Conservation (phyloP, 2,329 filamentous ascomycete genomes). For the Xylaria digitata region DNA sequence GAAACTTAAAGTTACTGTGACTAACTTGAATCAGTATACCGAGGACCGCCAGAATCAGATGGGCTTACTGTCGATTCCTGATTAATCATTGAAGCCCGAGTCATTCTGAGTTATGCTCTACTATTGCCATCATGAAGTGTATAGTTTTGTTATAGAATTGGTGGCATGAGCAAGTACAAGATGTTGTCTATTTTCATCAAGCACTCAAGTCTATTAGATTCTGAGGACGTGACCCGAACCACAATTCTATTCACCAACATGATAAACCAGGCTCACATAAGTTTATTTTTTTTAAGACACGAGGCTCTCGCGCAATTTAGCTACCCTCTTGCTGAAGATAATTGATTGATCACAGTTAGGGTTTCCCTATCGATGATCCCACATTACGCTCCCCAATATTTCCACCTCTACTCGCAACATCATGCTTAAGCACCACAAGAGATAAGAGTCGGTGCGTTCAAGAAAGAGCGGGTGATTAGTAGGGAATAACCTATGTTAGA, state of each 20-base stretch:
- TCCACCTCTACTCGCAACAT: conserved; percentile 5
- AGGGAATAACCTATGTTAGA: neutral
- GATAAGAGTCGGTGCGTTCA: neutral
- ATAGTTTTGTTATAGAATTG: neutral
- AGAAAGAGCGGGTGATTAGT: neutral
- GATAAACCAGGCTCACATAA: neutral
- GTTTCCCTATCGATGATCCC: neutral
- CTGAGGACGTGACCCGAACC: neutral
- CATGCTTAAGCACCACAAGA: neutral
- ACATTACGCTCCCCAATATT: neutral
- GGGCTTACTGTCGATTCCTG: conserved; percentile 43
- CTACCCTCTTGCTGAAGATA: neutral
- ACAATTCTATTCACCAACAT: neutral
- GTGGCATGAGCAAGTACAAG: neutral
- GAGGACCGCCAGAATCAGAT: conserved; percentile 49
- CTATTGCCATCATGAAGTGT: neutral
- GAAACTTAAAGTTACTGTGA: neutral
- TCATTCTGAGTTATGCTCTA: neutral
- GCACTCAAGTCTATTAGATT: neutral
- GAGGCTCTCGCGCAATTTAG: neutral
- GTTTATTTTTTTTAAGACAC: neutral
- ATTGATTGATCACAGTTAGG: conserved; percentile 3
- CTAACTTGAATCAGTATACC: conserved; percentile 43
- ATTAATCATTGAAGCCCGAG: conserved; percentile 1
- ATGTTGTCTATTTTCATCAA: neutral